Conservation (phyloP, 148 eudicot species). For the Silene conica region DNA sequence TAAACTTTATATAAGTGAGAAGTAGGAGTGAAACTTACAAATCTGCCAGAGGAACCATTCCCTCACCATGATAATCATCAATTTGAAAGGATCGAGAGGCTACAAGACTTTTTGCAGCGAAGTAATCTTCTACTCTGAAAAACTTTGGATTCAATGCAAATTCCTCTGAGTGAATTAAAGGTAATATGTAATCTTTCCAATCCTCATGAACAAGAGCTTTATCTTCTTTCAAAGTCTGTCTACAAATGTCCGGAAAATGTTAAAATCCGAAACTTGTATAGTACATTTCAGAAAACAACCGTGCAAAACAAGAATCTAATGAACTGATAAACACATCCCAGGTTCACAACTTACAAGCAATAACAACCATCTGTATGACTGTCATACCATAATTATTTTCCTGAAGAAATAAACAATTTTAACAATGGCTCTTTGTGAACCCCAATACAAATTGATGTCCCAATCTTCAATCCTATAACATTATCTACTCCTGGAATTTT, state of each 20-base stretch:
- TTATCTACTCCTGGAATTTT: neutral
- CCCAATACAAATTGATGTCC: neutral
- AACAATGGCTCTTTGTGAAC: neutral
- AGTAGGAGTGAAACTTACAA: constrained; percentile 50
- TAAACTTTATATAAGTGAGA: neutral
- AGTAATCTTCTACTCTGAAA: constrained; percentile 63
- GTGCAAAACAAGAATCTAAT: neutral
- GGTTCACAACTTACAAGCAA: neutral
- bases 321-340: neutral
- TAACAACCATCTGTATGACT: neutral
- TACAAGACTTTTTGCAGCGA: constrained; percentile 86
- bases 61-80: constrained; percentile 80
- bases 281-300: neutral
- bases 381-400: neutral
- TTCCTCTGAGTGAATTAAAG: constrained; percentile 46
- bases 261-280: constrained; percentile 5
- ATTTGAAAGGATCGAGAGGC: constrained; percentile 89
- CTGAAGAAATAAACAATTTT: neutral
- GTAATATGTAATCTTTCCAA: constrained; percentile 79
- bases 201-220: constrained; percentile 60
- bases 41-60: constrained; percentile 98
- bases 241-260: constrained; percentile 27
- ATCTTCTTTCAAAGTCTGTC: constrained; percentile 87
- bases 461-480: neutral
- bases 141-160: constrained; percentile 46